A percentile compares a stretch with the other conserved stretches of the same genome.
Evolutionary conservation across 75 land plant species (phyloP).

Genomic region (Chamaecyparis obtusa): DNA sequence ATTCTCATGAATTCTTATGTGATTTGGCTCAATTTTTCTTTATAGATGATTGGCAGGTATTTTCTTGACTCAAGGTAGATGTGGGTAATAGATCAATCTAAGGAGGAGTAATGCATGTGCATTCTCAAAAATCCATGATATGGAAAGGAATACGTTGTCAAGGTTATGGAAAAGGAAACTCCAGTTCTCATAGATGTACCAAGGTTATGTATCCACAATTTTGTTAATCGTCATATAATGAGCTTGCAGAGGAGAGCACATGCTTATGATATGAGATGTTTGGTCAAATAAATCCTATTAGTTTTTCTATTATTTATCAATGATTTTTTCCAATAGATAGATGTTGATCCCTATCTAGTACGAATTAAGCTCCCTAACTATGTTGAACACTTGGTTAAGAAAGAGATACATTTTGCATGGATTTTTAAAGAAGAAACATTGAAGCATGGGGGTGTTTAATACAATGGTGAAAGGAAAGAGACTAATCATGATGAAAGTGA

Average conservation of each 20-base stretch:
- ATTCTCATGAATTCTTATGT: too few species aligned
- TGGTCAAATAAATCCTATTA: conserved; percentile 89
- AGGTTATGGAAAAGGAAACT: too few species aligned
- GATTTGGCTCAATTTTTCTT: too few species aligned
- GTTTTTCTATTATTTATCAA: conserved; percentile 96
- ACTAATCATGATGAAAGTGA: too few species aligned
- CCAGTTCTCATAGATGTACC: too few species aligned
- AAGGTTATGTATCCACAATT: conserved; percentile 85
- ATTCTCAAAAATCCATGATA: too few species aligned
- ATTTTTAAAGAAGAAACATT: conserved; percentile 83
- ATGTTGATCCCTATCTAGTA: conserved; percentile 65
- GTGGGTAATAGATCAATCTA: too few species aligned
- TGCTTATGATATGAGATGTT: conserved; percentile 89
- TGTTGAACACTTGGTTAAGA: conserved; percentile 87
- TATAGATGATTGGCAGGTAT: too few species aligned
- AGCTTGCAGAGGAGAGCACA: conserved; percentile 99
- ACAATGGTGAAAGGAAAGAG: too few species aligned
- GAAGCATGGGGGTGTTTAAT: conserved; percentile 79
- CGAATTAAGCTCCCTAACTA: conserved; percentile 90
- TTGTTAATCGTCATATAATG: conserved; percentile 86
- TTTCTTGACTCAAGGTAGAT: too few species aligned
- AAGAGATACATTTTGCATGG: conserved; percentile 96
- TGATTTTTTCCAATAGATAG: conserved; percentile 84
- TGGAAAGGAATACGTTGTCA: too few species aligned
- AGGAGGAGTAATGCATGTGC: too few species aligned